These are phyloP conservation scores for Brasenia schreberi DNA, from an alignment of 164 flowering plant genomes.

Conservation along the genomic window DNA sequence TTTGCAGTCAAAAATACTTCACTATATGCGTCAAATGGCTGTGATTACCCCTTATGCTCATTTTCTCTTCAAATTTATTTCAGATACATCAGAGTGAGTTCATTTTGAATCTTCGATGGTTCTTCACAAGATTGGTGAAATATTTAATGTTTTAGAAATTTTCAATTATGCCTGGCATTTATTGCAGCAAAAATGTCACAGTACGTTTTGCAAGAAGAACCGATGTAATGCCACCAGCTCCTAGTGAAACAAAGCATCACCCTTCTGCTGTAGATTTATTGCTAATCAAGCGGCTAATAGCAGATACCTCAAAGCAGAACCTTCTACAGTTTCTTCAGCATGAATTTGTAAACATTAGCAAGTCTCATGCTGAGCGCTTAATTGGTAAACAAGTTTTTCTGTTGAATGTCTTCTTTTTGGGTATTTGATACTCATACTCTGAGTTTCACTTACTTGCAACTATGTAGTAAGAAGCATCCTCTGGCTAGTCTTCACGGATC, in stretches of 20 bases:
- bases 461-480: no score
- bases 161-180: not conserved
- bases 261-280: conserved; percentile 95
- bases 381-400: conserved; percentile 38
- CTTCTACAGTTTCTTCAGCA: conserved; percentile 95
- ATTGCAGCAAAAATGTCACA: conserved; percentile 71
- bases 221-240: conserved; percentile 95
- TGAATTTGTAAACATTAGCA: conserved; percentile 88
- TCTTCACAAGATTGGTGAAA: not conserved
- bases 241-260: conserved; percentile 89
- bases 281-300: conserved; percentile 78
- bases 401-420: not conserved
- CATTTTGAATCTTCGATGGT: not conserved
- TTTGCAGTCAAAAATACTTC: conserved; percentile 90
- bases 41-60: conserved; percentile 97
- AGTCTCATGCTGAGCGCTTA: conserved; percentile 71
- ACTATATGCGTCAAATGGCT: conserved; percentile 99
- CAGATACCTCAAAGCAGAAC: conserved; percentile 75
- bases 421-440: not conserved
- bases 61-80: conserved; percentile 69
- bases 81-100: conserved; percentile 72
- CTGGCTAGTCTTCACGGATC: no score
- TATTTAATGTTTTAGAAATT: no score
- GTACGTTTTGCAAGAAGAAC: conserved; percentile 85
- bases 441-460: not conserved